A percentile compares a stretch with the other conserved stretches of the same genome.
phyloP scores from a whole-genome alignment of 352 stramenopile species.

The Achlya hypogyna region DNA sequence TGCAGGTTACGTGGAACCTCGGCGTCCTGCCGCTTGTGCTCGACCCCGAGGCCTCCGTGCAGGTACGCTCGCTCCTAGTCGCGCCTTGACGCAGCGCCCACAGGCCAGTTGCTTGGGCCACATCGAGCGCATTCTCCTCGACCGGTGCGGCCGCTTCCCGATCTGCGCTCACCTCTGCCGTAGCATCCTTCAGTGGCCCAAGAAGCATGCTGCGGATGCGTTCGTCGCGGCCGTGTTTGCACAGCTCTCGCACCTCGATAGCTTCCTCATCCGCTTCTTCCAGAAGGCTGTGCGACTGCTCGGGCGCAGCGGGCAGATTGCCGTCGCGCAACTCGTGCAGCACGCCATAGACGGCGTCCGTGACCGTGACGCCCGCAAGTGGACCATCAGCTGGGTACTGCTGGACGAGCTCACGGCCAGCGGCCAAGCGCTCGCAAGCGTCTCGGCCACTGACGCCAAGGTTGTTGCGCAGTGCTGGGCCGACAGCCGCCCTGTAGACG shows the following conservation, averaged over 20 bases:
- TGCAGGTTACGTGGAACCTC: slow-evolving; percentile 75
- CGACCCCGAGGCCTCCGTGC: slow-evolving; percentile 67
- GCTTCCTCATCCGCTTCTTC: slow-evolving; percentile 61
- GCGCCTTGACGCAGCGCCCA: background rate
- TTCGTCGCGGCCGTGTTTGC: background rate
- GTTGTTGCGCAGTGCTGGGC: slow-evolving; percentile 79
- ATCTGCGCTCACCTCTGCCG: background rate
- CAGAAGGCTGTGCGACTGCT: slow-evolving; percentile 67
- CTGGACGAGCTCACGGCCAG: slow-evolving; percentile 67
- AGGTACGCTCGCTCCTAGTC: slow-evolving; percentile 23
- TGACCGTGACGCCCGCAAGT: slow-evolving; percentile 43
- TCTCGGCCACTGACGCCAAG: slow-evolving; percentile 33
- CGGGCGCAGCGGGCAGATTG: slow-evolving; percentile 50
- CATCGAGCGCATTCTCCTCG: background rate
- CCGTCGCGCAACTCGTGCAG: slow-evolving; percentile 43
- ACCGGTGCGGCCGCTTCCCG: background rate
- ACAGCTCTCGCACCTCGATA: slow-evolving; percentile 60
- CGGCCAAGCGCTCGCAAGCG: slow-evolving; percentile 38
- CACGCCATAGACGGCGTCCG: slow-evolving; percentile 58
- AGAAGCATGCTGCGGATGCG: background rate
- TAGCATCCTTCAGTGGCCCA: background rate
- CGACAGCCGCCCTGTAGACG: slow-evolving; percentile 43
- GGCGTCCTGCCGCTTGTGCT: slow-evolving; percentile 75
- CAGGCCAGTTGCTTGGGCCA: slow-evolving; percentile 12
- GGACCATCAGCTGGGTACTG: slow-evolving; percentile 76